phyloP scores from a whole-genome alignment of 192 early-diverging fungal genomes.

The Pecoramyces ruminantium region DNA sequence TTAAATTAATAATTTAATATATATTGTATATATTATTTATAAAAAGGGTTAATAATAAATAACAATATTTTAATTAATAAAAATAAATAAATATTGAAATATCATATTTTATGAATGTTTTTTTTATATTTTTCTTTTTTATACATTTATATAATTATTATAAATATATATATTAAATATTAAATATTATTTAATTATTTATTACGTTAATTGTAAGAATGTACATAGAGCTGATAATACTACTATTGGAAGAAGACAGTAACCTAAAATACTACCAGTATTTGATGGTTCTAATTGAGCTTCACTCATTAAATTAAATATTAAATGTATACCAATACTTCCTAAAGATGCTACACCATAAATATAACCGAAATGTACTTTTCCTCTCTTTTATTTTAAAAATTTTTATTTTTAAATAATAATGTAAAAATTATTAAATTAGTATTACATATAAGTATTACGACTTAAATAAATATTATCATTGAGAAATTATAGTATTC shows the following conservation, averaged over 20 bases:
- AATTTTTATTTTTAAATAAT: not conserved
- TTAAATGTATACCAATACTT: conserved; percentile 61
- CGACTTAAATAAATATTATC: too few species aligned
- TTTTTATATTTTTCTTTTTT: too few species aligned
- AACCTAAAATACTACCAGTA: conserved; percentile 89
- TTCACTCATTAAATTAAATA: conserved; percentile 89
- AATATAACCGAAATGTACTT: conserved; percentile 93
- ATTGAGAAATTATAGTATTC: too few species aligned
- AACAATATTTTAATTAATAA: too few species aligned
- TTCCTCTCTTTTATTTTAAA: conserved; percentile 46
- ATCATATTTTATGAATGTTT: too few species aligned
- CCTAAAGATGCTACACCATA: conserved; percentile 88
- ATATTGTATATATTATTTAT: too few species aligned
- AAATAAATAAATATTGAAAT: too few species aligned
- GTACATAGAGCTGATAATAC: conserved; percentile 63
- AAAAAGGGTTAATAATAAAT: too few species aligned
- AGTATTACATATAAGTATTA: too few species aligned
- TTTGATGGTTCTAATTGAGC: conserved; percentile 67
- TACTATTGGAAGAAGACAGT: conserved; percentile 91
- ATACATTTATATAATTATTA: too few species aligned
- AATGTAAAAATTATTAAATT: not conserved
- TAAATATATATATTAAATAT: too few species aligned
- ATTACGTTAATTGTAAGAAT: conserved; percentile 19
- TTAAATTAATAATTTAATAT: not conserved
- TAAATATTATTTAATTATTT: too few species aligned